phyloP scores from a whole-genome alignment of 129 eudicot species.

The Centrapalus pauciflorus region DNA sequence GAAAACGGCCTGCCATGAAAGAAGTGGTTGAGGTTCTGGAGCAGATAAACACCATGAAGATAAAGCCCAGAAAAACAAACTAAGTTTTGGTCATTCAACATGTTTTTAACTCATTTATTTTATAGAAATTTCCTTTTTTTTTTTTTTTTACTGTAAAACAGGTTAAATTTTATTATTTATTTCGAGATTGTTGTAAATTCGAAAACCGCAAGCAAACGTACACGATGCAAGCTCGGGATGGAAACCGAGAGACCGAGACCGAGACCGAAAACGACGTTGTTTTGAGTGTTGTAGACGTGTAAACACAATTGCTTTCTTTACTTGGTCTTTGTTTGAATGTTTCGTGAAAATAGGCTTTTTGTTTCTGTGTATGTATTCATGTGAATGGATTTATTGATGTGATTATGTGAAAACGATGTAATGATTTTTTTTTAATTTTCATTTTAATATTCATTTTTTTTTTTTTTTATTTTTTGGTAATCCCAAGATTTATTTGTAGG shows the following conservation, averaged over 20 bases:
- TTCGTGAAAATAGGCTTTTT: background rate
- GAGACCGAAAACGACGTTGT: background rate
- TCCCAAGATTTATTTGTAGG: too few species aligned
- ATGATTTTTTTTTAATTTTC: too few species aligned
- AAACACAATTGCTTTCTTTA: background rate
- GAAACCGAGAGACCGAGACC: background rate
- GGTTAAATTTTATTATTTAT: too few species aligned
- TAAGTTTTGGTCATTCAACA: background rate
- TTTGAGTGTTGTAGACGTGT: background rate
- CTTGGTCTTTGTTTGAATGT: background rate
- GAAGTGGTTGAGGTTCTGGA: conserved; percentile 54
- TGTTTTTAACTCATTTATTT: background rate
- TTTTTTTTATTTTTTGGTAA: too few species aligned
- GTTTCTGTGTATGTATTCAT: background rate
- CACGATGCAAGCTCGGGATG: background rate
- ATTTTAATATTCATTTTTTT: too few species aligned
- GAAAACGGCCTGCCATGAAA: conserved; percentile 66
- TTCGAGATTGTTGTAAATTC: background rate
- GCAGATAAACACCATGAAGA: conserved; percentile 49
- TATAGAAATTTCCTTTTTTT: background rate
- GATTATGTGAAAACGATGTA: too few species aligned
- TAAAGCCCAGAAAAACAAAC: conserved; percentile 20
- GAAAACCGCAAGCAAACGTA: background rate
- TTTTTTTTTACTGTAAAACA: background rate
- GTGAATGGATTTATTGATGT: conserved; percentile 5